Evolutionary conservation across 1,284 basidiomycete species (phyloP), one percentile per base, ranked within the genome.

Genomic region (Taiwanofungus camphoratus): DNA sequence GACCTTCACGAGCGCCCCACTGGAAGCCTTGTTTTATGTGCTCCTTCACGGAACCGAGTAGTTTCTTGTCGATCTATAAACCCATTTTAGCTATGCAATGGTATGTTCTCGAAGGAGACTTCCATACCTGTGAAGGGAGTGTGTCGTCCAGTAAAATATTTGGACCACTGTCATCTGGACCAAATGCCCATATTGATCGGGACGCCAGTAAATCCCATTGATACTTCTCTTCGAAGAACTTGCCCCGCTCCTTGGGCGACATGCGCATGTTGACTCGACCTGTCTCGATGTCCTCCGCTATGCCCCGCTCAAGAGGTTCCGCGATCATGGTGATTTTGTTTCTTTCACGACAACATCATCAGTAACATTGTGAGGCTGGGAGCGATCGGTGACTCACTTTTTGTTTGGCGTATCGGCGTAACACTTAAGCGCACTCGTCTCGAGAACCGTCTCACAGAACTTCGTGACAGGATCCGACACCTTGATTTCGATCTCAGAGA

Each of bases 121-220:
- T n/a, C n/a, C n/a, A 39, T 46, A 90, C 91, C 70, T 97, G 92
- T 13, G 87, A 91, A 3, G 96, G 95, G 36, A 99, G 67, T 1
- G 96, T 98, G 61, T 99, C 96, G 63, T 99, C 95, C 54, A 99
- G 70, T 37, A 99, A 67, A 44, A 96, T 79, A 64, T 99, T 99
- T 2, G 96, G 82, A 0, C 93, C 92, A 53, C 84, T 87, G 40
- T 95, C 92, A 52, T 98, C 93, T 4, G 96, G 95, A 18, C 96
- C 96, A 66, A 99, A 99, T n/a, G 94, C 92, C 96, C 96, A 99
- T 68, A 99, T 95, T 58, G 94, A 97, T 46, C 96, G 79, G 36
- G 92, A 94, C 2, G 96, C 95, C 49, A 99, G 77, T 58, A 98
- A 64, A 69, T 99, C 96, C 96, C 96, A 99, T 47, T 95, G 89